These are phyloP conservation scores for Kuraishia hungarica DNA, from an alignment of 805 yeast species.

Conservation along the genomic window DNA sequence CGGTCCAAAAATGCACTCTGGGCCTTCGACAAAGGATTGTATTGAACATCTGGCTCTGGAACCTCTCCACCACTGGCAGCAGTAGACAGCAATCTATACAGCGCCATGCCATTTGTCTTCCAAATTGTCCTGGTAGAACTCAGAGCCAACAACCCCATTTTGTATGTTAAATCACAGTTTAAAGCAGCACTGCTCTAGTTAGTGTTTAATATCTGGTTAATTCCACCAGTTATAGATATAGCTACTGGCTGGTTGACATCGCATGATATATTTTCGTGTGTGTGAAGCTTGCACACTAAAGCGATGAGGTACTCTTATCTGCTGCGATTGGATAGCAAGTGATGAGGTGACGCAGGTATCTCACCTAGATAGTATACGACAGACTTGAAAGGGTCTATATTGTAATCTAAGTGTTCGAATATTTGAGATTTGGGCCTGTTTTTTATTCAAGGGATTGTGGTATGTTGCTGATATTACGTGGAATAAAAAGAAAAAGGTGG, in stretches of 20 bases:
- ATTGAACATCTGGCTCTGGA: not conserved
- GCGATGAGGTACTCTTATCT: not conserved
- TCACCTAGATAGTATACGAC: no score
- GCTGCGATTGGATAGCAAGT: not conserved
- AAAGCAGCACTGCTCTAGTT: no score
- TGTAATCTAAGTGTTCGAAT: no score
- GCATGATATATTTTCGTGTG: not conserved
- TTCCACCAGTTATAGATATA: not conserved
- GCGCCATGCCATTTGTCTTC: not conserved
- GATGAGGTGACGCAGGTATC: not conserved
- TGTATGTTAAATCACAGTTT: no score
- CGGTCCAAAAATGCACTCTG: conserved; percentile 68
- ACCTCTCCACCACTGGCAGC: not conserved
- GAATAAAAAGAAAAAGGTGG: no score
- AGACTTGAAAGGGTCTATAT: no score
- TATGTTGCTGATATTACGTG: no score
- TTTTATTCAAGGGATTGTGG: no score
- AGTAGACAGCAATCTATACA: not conserved
- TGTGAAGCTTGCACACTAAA: not conserved
- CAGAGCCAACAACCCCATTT: not conserved
- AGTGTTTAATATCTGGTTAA: not conserved
- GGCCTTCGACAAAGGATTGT: conserved; percentile 22
- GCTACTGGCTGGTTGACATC: not conserved
- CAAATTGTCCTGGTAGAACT: not conserved
- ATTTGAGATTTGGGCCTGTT: no score